Conservation (phyloP, 2,329 filamentous ascomycete species). For the Sporothrix pseudoabietina region DNA sequence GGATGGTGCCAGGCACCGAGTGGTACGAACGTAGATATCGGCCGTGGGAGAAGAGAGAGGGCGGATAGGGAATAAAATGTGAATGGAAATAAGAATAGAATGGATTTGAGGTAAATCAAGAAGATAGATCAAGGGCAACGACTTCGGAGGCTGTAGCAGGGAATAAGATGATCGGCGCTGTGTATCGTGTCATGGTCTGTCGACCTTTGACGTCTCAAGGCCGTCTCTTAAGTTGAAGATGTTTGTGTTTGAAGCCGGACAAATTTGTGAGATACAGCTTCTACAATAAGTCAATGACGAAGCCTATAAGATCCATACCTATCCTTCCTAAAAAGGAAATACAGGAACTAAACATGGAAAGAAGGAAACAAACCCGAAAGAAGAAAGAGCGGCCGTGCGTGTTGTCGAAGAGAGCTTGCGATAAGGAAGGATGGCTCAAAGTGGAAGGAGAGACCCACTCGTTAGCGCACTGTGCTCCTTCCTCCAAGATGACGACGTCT, state of each 20-base stretch:
- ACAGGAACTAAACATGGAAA: background rate
- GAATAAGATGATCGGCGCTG: background rate
- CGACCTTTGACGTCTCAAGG: background rate
- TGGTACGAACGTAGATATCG: background rate
- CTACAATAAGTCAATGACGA: too few relatives aligned
- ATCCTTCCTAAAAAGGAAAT: background rate
- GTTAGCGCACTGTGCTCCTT: slow-evolving; percentile 5
- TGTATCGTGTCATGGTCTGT: background rate
- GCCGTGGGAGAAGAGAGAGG: background rate
- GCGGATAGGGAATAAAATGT: background rate
- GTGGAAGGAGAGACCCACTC: background rate
- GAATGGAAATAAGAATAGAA: too few relatives aligned
- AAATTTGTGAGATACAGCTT: background rate
- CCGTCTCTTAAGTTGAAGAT: background rate
- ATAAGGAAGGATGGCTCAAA: slow-evolving; percentile 2
- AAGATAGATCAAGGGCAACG: too few relatives aligned
- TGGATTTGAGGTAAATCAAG: too few relatives aligned
- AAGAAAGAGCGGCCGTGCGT: background rate
- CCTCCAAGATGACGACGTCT: background rate
- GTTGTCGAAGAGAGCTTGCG: background rate
- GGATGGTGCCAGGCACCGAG: slow-evolving; percentile 46
- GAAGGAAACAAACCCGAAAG: background rate
- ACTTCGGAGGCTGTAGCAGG: too few relatives aligned
- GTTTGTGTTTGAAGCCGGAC: background rate
- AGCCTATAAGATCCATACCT: background rate